Evolutionary conservation across 179 eudicot genomes (phyloP).

Genomic region (Beta macrorhiza): DNA sequence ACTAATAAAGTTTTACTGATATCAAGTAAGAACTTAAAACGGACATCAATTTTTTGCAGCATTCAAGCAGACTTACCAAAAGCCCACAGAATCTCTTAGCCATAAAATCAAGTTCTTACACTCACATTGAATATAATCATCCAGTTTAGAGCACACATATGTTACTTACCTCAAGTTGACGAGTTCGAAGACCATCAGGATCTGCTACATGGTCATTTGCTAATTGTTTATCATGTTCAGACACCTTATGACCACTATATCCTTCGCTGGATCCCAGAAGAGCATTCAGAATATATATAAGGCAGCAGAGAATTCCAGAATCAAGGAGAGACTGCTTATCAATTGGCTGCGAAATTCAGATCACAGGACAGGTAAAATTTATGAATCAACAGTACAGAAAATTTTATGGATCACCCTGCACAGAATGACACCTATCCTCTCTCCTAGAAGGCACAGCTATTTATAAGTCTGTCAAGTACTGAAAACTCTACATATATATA

Average conservation of each 20-base stretch:
- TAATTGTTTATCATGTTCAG: slow-evolving; percentile 31
- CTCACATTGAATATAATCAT: not conserved
- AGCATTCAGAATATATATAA: slow-evolving; percentile 77
- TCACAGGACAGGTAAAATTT: not conserved
- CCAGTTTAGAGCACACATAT: not conserved
- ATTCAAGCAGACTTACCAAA: not conserved
- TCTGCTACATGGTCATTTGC: slow-evolving; percentile 29
- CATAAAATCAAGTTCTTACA: not conserved
- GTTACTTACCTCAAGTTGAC: slow-evolving; percentile 74
- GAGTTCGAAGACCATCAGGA: slow-evolving; percentile 38
- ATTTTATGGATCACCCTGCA: too few species aligned
- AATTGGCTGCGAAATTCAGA: slow-evolving; percentile 56
- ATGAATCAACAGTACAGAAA: not conserved
- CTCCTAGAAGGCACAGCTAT: too few species aligned
- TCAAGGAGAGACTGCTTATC: slow-evolving; percentile 99
- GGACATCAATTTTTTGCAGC: not conserved
- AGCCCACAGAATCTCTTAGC: not conserved
- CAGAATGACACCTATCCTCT: too few species aligned
- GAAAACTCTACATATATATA: too few species aligned
- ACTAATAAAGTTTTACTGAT: not conserved
- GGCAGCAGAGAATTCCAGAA: slow-evolving; percentile 95
- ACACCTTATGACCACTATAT: slow-evolving; percentile 32
- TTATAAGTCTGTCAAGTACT: too few species aligned
- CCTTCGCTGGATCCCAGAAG: slow-evolving; percentile 65
- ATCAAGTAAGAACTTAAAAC: not conserved